Evolutionary conservation across 495 filamentous ascomycete genomes (phyloP).

Genomic region (Talaromyces adpressus): DNA sequence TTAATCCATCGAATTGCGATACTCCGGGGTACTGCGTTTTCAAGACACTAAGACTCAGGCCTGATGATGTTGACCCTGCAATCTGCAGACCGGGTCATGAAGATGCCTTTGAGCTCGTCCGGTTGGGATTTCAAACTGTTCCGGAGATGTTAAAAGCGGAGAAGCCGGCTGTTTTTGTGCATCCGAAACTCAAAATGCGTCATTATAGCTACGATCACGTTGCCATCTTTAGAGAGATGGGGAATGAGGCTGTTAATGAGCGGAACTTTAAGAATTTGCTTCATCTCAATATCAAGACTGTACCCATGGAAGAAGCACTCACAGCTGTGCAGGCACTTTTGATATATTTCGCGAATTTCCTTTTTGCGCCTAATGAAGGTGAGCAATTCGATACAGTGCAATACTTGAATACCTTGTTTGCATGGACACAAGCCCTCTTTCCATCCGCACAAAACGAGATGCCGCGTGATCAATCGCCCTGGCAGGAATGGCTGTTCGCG

Average conservation of each 20-base stretch:
- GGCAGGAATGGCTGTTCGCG: background rate
- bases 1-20: background rate
- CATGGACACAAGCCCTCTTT: background rate
- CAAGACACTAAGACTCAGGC: background rate
- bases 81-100: background rate
- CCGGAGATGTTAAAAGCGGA: background rate
- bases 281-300: background rate
- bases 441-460: background rate
- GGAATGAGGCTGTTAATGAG: background rate
- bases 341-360: background rate
- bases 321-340: background rate
- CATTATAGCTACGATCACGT: background rate
- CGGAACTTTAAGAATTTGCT: background rate
- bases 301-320: background rate
- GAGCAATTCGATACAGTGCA: background rate
- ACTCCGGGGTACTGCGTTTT: slow-evolving; percentile 1
- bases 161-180: background rate
- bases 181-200: background rate
- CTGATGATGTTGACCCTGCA: background rate
- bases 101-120: background rate
- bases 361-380: background rate
- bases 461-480: background rate
- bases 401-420: background rate
- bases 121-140: background rate
- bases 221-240: background rate